Evolutionary conservation across 2,329 filamentous ascomycete species (phyloP).

Genomic region (Cadophora gregata): DNA sequence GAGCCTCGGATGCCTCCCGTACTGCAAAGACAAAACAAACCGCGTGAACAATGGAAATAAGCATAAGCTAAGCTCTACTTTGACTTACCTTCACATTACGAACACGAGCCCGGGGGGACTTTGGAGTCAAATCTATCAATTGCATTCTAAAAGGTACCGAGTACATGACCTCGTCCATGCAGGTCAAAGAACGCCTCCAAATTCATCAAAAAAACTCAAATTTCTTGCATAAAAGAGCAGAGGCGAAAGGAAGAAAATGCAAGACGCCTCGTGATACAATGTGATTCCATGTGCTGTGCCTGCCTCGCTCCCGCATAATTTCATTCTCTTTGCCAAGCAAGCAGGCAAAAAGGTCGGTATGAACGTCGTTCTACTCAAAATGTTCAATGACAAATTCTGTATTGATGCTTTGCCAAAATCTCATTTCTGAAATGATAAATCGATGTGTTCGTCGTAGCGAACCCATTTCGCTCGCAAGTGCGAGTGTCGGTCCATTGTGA

Average conservation of each 20-base stretch:
- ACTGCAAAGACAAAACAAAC: neutral
- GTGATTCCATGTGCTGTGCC: neutral
- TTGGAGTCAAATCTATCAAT: neutral
- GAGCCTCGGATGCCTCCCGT: no score
- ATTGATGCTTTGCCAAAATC: neutral
- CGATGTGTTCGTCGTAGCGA: neutral
- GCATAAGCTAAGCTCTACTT: no score
- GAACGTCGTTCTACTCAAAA: neutral
- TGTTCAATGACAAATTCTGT: neutral
- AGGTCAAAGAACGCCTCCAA: neutral
- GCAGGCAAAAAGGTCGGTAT: neutral
- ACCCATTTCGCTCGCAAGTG: slow-evolving; percentile 1
- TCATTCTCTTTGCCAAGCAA: neutral
- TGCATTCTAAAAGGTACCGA: slow-evolving; percentile 7
- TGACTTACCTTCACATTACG: neutral
- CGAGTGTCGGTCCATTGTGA: neutral
- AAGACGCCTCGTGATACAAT: slow-evolving; percentile 8
- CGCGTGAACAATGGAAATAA: neutral
- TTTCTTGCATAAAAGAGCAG: neutral
- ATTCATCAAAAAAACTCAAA: neutral
- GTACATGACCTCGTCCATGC: neutral
- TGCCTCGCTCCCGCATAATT: neutral
- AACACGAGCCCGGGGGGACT: neutral
- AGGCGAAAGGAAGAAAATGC: neutral
- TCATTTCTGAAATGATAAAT: neutral